Conservation (phyloP, 306 rosid species). For the Quercus berberidifolia region DNA sequence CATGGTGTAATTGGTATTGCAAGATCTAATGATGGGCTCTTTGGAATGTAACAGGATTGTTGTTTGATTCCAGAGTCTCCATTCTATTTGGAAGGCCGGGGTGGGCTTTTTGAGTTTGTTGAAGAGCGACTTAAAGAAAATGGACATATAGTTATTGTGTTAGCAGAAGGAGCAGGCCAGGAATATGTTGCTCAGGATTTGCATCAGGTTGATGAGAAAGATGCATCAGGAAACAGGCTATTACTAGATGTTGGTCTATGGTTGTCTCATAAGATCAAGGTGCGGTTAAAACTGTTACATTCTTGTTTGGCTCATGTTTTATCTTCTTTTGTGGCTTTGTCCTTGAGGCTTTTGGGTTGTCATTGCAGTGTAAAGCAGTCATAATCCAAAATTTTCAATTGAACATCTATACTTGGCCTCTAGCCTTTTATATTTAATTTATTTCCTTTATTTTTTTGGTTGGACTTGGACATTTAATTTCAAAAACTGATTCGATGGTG, state of each 20-base stretch:
- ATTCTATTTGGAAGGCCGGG: slow-evolving; percentile 85
- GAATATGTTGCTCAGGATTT: slow-evolving; percentile 63
- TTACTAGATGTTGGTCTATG: slow-evolving; percentile 84
- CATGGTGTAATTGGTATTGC: slow-evolving; percentile 6
- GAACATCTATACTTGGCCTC: background rate
- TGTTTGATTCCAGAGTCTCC: slow-evolving; percentile 98
- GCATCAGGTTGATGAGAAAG: slow-evolving; percentile 42
- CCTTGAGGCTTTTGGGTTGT: background rate
- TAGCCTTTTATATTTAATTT: background rate
- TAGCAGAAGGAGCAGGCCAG: slow-evolving; percentile 99
- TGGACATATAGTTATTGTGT: slow-evolving; percentile 87
- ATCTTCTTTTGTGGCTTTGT: background rate
- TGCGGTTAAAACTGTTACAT: slow-evolving; percentile 20
- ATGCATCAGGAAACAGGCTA: slow-evolving; percentile 90
- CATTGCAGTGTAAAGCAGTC: background rate
- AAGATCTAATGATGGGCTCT: slow-evolving; percentile 27
- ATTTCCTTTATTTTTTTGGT: background rate
- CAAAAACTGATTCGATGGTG: background rate
- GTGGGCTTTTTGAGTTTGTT: slow-evolving; percentile 81
- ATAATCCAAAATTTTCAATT: background rate
- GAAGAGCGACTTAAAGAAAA: slow-evolving; percentile 78
- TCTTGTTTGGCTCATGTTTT: slow-evolving; percentile 9
- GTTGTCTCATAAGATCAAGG: slow-evolving; percentile 84
- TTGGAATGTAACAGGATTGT: slow-evolving; percentile 76
- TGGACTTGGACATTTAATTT: background rate